Conservation (phyloP, 352 stramenopile genomes). For the Phytopythium helicoides region DNA sequence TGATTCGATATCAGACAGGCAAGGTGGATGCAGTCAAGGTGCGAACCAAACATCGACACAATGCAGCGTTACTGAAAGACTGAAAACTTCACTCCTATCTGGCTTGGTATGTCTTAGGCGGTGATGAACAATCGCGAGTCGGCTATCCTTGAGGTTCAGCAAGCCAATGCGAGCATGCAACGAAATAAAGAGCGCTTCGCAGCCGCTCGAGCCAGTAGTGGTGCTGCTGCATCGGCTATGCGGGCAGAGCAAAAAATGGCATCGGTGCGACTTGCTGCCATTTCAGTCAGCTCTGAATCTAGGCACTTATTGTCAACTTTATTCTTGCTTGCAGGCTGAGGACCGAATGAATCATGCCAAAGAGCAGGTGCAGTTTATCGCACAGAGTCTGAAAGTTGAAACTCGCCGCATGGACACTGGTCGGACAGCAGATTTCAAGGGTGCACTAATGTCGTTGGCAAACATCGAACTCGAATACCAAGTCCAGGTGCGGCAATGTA, state of each 20-base stretch:
- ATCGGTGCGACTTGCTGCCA: constrained; percentile 40
- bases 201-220: constrained; percentile 78
- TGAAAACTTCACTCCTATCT: neutral
- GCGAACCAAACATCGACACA: neutral
- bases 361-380: constrained; percentile 88
- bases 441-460: constrained; percentile 68
- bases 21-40: constrained; percentile 89
- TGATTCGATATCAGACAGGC: constrained; percentile 79
- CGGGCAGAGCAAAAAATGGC: constrained; percentile 87
- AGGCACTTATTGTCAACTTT: constrained; percentile 1
- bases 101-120: constrained; percentile 33
- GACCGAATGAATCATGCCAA: constrained; percentile 86
- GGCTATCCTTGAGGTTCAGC: constrained; percentile 82
- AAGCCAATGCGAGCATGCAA: constrained; percentile 89
- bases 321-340: constrained; percentile 46
- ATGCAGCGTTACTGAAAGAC: neutral
- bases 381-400: constrained; percentile 83
- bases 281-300: neutral
- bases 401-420: constrained; percentile 80
- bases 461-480: constrained; percentile 84
- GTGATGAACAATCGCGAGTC: constrained; percentile 87
- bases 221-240: constrained; percentile 82
- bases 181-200: constrained; percentile 88
- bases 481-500: constrained; percentile 43
- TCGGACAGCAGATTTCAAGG: constrained; percentile 77